Percentiles rank a stretch among this genome's conserved stretches.
These are phyloP conservation scores for Colletotrichum sp. DNA, from an alignment of 2,329 filamentous ascomycete genomes.

Conservation along the genomic window DNA sequence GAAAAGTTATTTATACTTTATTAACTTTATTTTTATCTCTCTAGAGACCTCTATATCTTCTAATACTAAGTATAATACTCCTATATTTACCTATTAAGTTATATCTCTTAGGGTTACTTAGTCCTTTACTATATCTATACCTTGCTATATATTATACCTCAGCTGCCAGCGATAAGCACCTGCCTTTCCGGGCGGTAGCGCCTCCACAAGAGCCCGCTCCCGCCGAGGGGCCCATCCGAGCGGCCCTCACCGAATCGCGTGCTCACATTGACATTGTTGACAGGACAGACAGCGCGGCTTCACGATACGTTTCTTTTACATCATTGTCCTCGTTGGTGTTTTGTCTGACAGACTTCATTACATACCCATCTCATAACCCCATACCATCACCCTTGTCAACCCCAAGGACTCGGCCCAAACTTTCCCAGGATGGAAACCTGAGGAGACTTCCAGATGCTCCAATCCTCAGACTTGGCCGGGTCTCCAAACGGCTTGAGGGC, in stretches of 20 bases:
- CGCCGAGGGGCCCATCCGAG: not conserved
- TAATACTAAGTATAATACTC: no score
- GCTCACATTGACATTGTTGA: not conserved
- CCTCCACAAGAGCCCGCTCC: not conserved
- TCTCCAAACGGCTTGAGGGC: constrained; percentile 47
- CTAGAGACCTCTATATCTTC: no score
- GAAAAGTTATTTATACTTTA: no score
- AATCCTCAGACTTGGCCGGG: constrained; percentile 43
- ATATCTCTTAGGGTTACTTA: no score
- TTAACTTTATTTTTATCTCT: no score
- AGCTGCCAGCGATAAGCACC: not conserved
- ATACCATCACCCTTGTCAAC: not conserved
- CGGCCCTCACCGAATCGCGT: not conserved
- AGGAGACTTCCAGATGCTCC: constrained; percentile 42
- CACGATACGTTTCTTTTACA: not conserved
- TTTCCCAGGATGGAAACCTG: constrained; percentile 26
- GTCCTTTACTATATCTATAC: no score
- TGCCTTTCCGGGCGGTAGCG: not conserved
- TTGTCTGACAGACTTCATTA: no score
- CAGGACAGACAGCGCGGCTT: not conserved
- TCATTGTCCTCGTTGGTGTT: no score
- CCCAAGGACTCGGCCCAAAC: not conserved
- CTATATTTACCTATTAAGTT: no score
- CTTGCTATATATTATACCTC: no score
- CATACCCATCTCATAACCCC: no score